These are phyloP conservation scores for Sclerotinia minor DNA, from an alignment of 2,329 filamentous ascomycete genomes.

Conservation along the genomic window DNA sequence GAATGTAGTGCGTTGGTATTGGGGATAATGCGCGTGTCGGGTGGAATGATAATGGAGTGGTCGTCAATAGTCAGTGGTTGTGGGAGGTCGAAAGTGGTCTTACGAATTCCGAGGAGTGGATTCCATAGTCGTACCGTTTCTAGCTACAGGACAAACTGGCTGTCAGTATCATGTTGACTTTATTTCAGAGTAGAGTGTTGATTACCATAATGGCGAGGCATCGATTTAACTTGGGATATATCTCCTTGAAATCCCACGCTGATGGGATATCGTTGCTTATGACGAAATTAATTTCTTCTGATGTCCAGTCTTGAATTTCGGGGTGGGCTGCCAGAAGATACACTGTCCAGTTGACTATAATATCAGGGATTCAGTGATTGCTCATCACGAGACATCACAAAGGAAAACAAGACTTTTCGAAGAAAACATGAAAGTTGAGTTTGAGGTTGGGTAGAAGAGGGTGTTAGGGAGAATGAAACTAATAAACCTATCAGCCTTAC, in stretches of 20 bases:
- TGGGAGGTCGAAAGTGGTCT: neutral
- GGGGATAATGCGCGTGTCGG: conserved; percentile 1
- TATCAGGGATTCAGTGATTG: too few species aligned
- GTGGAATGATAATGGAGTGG: conserved; percentile 5
- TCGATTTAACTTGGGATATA: conserved; percentile 47
- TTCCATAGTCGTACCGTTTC: conserved; percentile 18
- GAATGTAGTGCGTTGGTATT: conserved; percentile 6
- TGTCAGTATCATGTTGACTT: neutral
- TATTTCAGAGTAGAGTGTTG: too few species aligned
- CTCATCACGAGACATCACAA: too few species aligned
- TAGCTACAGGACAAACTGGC: neutral
- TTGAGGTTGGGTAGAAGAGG: too few species aligned
- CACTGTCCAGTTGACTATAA: conserved; percentile 37
- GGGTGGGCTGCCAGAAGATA: conserved; percentile 34
- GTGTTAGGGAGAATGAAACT: too few species aligned
- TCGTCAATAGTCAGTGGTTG: neutral
- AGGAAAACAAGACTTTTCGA: too few species aligned
- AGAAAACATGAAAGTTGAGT: too few species aligned
- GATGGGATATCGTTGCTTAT: conserved; percentile 35
- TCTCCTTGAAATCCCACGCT: conserved; percentile 42
- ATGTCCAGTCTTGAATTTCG: conserved; percentile 32
- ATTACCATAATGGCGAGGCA: conserved; percentile 44
- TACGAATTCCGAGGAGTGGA: conserved; percentile 13
- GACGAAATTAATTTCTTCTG: conserved; percentile 32
- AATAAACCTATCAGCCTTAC: too few species aligned